Base-by-base conservation (phyloP, 352 stramenopile genomes). In the Pythium grandisporangium region DNA sequence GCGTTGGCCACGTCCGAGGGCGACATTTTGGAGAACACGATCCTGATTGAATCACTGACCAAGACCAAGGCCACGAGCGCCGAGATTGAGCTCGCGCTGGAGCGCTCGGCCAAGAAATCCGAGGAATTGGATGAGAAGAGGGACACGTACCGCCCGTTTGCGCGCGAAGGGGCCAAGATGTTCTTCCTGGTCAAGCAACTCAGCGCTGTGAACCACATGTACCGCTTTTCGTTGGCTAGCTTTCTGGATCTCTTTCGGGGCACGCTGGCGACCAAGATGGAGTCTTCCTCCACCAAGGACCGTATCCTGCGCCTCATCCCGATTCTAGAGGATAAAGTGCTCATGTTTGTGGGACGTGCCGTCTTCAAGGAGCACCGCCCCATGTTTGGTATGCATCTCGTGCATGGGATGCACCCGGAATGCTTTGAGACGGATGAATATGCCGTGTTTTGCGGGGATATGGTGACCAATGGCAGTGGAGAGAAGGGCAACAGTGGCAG, bases 1-100 rank as follows among this genome's bases (percentile, higher is more conserved):
- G 77, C 79, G 1, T 68, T 98, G 25, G 91, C 93, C 4, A 95
- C 82, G 3, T 94, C 90, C 2, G 89, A 98, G 47, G 94, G 93
- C n/a, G 88, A 98, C 45, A 88, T 98, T 19, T 49, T 98, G 3
- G 90, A 98, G 25, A 97, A 98, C 58, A 88, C 83, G 7, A 70
- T 84, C 13, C 61, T 98, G 1, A 95, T 98, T 17, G 84, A 98
- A 42, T 91, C 80, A n/a, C 69, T 98, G 1, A 96, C 86, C 0
- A 83, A 84, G 34, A 97, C 92, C 0, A 98, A 98, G 42, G 71
- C 77, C 1, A 96, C 89, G 8, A 85, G 77, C 33, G 80, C 73
- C 2, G 91, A 97, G 48, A 97, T 98, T 34, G 67, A 95, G 38
- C 67, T 79, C 5, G 83, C 87, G 11, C 65, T 98, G 2, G 69